These are phyloP conservation scores for Senecio squalidus DNA, from an alignment of 140 eudicot species.

Conservation along the genomic window DNA sequence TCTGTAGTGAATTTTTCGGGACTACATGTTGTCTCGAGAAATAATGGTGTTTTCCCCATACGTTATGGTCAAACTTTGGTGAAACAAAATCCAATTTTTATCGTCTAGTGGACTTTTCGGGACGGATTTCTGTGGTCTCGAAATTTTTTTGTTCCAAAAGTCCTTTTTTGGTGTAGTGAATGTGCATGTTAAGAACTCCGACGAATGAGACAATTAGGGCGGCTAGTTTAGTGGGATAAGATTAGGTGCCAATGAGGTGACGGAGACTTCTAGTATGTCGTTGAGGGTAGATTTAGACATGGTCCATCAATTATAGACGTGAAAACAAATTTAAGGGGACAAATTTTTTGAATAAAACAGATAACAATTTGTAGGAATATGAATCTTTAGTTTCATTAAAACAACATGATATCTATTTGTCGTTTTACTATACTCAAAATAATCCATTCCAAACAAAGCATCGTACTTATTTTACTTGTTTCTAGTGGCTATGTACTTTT, in stretches of 20 bases:
- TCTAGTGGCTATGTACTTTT: no score
- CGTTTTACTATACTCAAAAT: not conserved
- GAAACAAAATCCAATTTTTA: no score
- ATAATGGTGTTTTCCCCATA: no score
- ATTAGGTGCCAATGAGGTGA: not conserved
- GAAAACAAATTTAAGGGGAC: slow-evolving; percentile 6
- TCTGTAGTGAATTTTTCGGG: no score
- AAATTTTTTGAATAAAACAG: not conserved
- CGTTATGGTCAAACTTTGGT: no score
- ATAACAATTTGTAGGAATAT: not conserved
- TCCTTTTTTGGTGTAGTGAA: not conserved
- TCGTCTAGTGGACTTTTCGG: no score
- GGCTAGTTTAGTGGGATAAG: slow-evolving; percentile 12
- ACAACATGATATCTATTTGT: slow-evolving; percentile 1
- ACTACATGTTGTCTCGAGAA: no score
- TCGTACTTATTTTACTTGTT: not conserved
- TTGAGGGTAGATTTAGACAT: not conserved
- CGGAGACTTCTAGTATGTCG: slow-evolving; percentile 5
- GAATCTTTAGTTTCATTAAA: not conserved
- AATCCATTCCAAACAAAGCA: slow-evolving; percentile 9
- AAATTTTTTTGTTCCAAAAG: no score
- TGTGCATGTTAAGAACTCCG: no score
- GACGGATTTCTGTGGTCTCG: no score
- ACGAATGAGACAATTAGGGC: slow-evolving; percentile 10
- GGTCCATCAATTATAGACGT: not conserved